Evolutionary conservation across 208 protist genomes (phyloP).

Genomic region (Lotmaria passim): DNA sequence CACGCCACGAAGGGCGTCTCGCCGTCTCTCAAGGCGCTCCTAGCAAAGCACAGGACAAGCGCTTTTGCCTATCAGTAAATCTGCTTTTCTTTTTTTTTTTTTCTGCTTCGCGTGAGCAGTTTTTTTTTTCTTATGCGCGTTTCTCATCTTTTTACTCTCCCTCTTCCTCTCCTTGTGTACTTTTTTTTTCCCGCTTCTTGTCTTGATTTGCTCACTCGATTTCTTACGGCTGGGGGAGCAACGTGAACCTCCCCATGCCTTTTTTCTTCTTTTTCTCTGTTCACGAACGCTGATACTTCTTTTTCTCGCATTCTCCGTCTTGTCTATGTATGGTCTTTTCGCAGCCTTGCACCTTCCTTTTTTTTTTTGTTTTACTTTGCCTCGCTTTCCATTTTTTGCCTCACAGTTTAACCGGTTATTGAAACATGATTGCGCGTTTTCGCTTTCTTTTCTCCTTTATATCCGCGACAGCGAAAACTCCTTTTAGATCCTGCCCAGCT

Average conservation of each 20-base stretch:
- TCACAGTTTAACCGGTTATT: background rate
- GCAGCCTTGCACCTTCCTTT: conserved; percentile 1
- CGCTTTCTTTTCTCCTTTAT: background rate
- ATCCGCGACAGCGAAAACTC: too few relatives aligned
- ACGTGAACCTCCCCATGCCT: background rate
- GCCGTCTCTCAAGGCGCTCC: conserved; percentile 68
- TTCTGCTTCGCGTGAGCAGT: too few relatives aligned
- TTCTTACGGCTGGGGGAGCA: background rate
- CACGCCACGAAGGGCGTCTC: conserved; percentile 39
- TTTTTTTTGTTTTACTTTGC: conserved; percentile 5
- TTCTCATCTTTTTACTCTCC: conserved; percentile 4
- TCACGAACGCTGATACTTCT: background rate
- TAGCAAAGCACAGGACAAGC: conserved; percentile 61
- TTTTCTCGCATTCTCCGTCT: conserved; percentile 1
- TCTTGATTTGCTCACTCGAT: conserved; percentile 3
- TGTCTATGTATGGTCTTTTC: conserved; percentile 1
- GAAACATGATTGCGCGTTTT: background rate
- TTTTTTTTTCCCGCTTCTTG: background rate
- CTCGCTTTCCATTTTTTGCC: conserved; percentile 12
- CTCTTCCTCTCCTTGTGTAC: background rate
- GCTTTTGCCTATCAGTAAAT: conserved; percentile 36
- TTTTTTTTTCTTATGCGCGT: conserved; percentile 19
- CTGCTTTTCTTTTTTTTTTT: conserved; percentile 8
- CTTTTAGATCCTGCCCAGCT: too few relatives aligned
- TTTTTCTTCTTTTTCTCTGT: conserved; percentile 16